Conservation (phyloP, 768 basidiomycete species). For the Leccinum sublutescens region DNA sequence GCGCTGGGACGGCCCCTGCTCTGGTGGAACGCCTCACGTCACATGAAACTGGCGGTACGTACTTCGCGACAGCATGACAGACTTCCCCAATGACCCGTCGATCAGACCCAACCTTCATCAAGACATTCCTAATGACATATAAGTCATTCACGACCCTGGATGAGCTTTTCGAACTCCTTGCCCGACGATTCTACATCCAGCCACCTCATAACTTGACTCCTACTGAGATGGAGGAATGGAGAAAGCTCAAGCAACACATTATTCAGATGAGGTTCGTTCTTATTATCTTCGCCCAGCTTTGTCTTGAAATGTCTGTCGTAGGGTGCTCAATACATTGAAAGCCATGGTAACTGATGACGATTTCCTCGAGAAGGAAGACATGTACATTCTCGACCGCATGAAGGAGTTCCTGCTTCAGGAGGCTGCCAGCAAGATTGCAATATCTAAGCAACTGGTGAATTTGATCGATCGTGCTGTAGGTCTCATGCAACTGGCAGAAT, state of each 20-base stretch:
- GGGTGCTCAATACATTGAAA: constrained; percentile 89
- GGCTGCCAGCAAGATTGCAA: constrained; percentile 59
- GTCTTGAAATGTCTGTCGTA: constrained; percentile 5
- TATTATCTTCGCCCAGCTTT: not conserved
- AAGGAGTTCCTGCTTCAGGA: constrained; percentile 73
- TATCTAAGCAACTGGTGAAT: constrained; percentile 71
- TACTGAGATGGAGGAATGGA: constrained; percentile 75
- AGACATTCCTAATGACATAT: constrained; percentile 94
- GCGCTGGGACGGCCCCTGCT: constrained; percentile 83
- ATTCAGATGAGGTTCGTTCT: constrained; percentile 77
- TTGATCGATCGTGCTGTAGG: constrained; percentile 80
- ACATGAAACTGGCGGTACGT: constrained; percentile 82
- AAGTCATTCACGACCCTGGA: constrained; percentile 88
- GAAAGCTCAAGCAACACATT: constrained; percentile 78
- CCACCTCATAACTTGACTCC: constrained; percentile 65
- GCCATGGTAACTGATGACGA: constrained; percentile 84
- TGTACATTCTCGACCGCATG: constrained; percentile 77
- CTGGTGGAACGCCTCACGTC: constrained; percentile 88
- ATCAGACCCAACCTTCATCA: constrained; percentile 74
- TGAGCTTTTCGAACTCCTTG: constrained; percentile 78
- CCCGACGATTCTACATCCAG: constrained; percentile 74
- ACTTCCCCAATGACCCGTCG: constrained; percentile 4
- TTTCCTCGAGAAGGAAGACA: constrained; percentile 83
- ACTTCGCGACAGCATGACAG: not conserved
- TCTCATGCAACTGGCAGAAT: constrained; percentile 14